phyloP scores from a whole-genome alignment of 1,139 yeast species.

The Pichia sp. region DNA sequence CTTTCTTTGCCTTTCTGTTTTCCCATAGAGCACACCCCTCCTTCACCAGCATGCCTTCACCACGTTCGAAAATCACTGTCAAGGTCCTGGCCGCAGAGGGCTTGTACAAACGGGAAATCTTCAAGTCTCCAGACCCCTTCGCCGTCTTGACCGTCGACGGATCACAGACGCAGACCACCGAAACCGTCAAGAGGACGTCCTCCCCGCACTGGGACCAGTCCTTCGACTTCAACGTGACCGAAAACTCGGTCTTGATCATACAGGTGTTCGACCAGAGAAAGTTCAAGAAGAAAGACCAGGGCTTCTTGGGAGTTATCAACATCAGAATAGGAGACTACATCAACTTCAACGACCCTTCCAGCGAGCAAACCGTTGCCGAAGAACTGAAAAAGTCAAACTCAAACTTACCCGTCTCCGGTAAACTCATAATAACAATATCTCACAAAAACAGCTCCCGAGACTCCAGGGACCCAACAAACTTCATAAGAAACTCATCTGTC shows the following conservation, averaged over 20 bases:
- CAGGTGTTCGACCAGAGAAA: slow-evolving; percentile 97
- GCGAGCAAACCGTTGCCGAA: slow-evolving; percentile 86
- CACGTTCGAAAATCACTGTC: slow-evolving; percentile 46
- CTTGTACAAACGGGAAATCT: slow-evolving; percentile 89
- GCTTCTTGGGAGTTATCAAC: slow-evolving; percentile 95
- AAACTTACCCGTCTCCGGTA: slow-evolving; percentile 86
- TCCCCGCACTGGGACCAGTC: slow-evolving; percentile 98
- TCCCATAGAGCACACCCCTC: neutral
- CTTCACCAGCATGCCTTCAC: slow-evolving; percentile 2
- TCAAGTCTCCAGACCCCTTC: slow-evolving; percentile 95
- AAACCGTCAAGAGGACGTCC: slow-evolving; percentile 87
- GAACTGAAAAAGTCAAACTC: slow-evolving; percentile 91
- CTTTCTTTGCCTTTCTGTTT: too few relatives aligned
- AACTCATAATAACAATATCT: slow-evolving; percentile 73
- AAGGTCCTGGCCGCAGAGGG: slow-evolving; percentile 96
- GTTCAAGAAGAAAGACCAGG: slow-evolving; percentile 97
- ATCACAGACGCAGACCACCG: slow-evolving; percentile 89
- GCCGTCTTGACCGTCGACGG: slow-evolving; percentile 97
- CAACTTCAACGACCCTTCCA: slow-evolving; percentile 52
- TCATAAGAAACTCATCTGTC: slow-evolving; percentile 11
- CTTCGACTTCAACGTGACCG: slow-evolving; percentile 68
- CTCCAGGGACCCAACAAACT: slow-evolving; percentile 30
- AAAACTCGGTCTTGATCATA: slow-evolving; percentile 81
- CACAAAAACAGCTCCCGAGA: slow-evolving; percentile 33
- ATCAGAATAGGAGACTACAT: slow-evolving; percentile 85